Conservation (phyloP, 164 flowering plant genomes). For the grape (Vitis vinifera) region DNA sequence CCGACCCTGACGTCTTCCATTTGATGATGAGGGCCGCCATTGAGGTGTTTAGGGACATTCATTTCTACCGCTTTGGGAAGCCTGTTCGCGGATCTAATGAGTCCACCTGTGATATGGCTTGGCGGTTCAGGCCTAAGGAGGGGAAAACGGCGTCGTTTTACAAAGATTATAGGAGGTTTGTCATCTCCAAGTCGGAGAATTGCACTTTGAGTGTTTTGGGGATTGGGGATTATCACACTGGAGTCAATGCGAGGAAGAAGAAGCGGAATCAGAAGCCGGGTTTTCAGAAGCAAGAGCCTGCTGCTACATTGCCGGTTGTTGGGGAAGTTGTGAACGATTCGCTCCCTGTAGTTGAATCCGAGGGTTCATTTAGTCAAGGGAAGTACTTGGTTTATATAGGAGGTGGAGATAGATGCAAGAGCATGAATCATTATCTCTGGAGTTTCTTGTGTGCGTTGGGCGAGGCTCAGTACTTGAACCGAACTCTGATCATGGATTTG, state of each 20-base stretch:
- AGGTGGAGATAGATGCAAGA: slow-evolving; percentile 95
- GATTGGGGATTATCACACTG: slow-evolving; percentile 85
- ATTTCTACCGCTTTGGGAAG: slow-evolving; percentile 85
- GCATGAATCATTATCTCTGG: slow-evolving; percentile 90
- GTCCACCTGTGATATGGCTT: slow-evolving; percentile 88
- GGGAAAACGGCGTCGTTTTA: slow-evolving; percentile 80
- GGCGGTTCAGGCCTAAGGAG: slow-evolving; percentile 92
- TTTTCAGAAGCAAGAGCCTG: slow-evolving; percentile 41
- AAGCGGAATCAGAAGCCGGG: slow-evolving; percentile 64
- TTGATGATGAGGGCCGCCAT: slow-evolving; percentile 74
- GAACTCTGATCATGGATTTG: slow-evolving; percentile 88
- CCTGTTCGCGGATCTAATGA: slow-evolving; percentile 64
- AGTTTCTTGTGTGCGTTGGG: slow-evolving; percentile 92
- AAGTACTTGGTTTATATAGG: slow-evolving; percentile 70
- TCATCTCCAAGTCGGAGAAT: slow-evolving; percentile 51
- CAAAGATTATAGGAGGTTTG: slow-evolving; percentile 86
- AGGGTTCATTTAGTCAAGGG: slow-evolving; percentile 62
- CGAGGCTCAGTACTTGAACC: slow-evolving; percentile 88
- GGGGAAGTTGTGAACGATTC: slow-evolving; percentile 73
- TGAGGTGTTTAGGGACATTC: slow-evolving; percentile 76
- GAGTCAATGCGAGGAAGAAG: slow-evolving; percentile 83
- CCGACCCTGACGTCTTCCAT: slow-evolving; percentile 79
- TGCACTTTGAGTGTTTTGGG: slow-evolving; percentile 56
- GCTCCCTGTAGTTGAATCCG: slow-evolving; percentile 73
- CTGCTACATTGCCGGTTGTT: slow-evolving; percentile 42